phyloP scores from a whole-genome alignment of 2,329 filamentous ascomycete genomes.

The Calonectria hawksworthii region DNA sequence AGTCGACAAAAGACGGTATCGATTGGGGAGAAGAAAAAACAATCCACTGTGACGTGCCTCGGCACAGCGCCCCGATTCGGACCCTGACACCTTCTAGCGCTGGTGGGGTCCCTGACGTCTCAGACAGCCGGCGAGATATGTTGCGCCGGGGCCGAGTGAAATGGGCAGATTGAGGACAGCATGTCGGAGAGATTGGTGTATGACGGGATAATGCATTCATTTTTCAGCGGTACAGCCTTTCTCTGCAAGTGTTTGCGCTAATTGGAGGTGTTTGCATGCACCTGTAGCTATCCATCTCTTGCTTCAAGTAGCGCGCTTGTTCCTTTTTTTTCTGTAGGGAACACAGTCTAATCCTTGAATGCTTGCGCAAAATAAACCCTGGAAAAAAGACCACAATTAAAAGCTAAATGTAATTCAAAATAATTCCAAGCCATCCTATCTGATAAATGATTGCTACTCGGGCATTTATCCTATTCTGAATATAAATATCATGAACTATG shows the following conservation, averaged over 20 bases:
- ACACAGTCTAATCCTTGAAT: neutral
- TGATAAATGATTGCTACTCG: neutral
- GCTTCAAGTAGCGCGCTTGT: neutral
- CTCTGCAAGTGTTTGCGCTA: neutral
- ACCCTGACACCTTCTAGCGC: conserved; percentile 33
- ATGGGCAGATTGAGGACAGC: neutral
- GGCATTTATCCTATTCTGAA: neutral
- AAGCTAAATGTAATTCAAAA: neutral
- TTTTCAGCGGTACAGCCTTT: neutral
- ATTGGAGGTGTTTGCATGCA: neutral
- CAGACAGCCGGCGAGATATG: conserved; percentile 35
- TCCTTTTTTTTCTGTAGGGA: neutral
- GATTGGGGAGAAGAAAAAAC: neutral
- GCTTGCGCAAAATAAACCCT: neutral
- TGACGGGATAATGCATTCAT: neutral
- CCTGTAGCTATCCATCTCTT: neutral
- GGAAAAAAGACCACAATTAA: neutral
- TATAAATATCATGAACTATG: neutral
- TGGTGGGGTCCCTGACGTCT: neutral
- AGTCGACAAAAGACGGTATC: neutral
- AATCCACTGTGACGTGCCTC: conserved; percentile 37
- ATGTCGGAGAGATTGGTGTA: neutral
- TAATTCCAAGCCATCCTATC: neutral
- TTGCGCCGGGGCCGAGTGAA: conserved; percentile 40
- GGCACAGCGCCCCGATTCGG: conserved; percentile 38